Evolutionary conservation across 2,329 filamentous ascomycete genomes (phyloP).

Genomic region (Pseudogymnoascus sp.): DNA sequence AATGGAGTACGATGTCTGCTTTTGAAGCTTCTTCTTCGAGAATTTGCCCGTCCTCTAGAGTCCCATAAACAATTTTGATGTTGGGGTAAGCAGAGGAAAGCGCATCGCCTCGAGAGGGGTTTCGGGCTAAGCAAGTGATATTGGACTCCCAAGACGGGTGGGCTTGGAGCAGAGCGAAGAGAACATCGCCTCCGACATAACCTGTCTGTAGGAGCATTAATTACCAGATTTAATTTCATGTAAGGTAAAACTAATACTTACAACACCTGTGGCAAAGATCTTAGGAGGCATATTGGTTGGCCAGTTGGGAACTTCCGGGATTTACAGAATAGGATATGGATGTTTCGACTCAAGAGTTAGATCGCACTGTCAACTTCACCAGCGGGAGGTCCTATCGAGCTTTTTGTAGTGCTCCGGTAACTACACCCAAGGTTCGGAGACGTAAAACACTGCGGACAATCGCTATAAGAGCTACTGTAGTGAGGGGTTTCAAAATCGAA

Average conservation of each 20-base stretch:
- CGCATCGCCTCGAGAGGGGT: conserved; percentile 20
- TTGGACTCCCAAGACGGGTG: conserved; percentile 9
- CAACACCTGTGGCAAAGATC: background rate
- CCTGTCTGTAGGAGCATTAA: conserved; percentile 11
- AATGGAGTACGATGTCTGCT: conserved; percentile 30
- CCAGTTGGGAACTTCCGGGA: conserved; percentile 8
- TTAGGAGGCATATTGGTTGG: conserved; percentile 8
- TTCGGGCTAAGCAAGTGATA: conserved; percentile 12
- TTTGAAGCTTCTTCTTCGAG: conserved; percentile 25
- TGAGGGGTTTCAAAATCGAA: too few species aligned
- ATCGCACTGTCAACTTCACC: background rate
- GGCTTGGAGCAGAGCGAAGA: conserved; percentile 9
- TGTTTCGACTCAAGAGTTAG: too few species aligned
- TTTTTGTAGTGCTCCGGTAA: too few species aligned
- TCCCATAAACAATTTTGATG: conserved; percentile 23
- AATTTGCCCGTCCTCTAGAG: conserved; percentile 24
- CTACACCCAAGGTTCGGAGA: too few species aligned
- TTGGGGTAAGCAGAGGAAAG: conserved; percentile 21
- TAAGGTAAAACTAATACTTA: background rate
- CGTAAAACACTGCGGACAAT: too few species aligned
- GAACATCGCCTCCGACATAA: conserved; percentile 14
- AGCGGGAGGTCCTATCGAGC: too few species aligned
- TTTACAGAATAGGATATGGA: background rate
- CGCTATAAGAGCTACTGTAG: too few species aligned
- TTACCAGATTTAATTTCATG: background rate